Evolutionary conservation across 1,284 basidiomycete genomes (phyloP).

Genomic region (Trametes sp.): DNA sequence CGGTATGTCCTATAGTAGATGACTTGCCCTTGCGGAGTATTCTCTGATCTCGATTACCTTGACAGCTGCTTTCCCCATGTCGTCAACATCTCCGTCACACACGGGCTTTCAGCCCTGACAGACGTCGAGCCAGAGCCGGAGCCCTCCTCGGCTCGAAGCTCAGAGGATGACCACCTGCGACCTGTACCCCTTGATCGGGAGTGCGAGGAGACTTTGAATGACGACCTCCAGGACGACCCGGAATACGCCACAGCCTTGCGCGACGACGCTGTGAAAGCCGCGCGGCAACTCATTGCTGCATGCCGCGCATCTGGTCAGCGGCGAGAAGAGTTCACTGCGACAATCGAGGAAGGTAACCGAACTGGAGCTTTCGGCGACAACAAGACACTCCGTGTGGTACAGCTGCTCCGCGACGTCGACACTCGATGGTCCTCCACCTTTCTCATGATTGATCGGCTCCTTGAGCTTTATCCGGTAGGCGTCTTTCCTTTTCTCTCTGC

Average conservation of each 20-base stretch:
- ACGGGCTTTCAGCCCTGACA: constrained; percentile 28
- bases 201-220: neutral
- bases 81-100: constrained; percentile 43
- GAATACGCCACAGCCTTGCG: constrained; percentile 31
- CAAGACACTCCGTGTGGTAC: constrained; percentile 27
- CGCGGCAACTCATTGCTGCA: constrained; percentile 32
- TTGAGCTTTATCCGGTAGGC: constrained; percentile 35
- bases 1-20: constrained; percentile 21
- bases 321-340: constrained; percentile 30
- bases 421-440: constrained; percentile 42
- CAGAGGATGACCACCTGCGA: neutral
- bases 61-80: constrained; percentile 47
- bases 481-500: neutral
- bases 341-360: too few relatives aligned
- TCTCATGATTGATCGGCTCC: constrained; percentile 42
- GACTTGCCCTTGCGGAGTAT: neutral
- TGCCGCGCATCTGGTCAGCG: constrained; percentile 39
- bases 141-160: neutral
- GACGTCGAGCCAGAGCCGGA: neutral
- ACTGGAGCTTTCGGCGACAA: constrained; percentile 29
- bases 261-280: constrained; percentile 35
- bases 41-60: neutral
- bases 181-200: neutral
- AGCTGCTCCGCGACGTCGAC: constrained; percentile 39
- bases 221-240: constrained; percentile 13